phyloP scores from a whole-genome alignment of 1,284 basidiomycete species.

The Somion occarium region DNA sequence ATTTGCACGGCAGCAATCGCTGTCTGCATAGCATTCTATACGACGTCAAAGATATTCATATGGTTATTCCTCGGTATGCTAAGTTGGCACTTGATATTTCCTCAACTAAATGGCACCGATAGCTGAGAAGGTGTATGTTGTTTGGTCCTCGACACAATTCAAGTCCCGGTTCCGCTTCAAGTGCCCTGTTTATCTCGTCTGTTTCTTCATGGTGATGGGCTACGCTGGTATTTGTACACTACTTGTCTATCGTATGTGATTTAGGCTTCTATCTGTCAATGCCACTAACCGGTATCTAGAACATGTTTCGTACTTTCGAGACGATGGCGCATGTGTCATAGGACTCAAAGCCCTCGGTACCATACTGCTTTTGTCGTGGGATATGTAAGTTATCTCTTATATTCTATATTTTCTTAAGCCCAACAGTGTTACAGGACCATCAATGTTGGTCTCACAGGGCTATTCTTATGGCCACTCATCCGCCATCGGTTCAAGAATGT shows the following conservation, averaged over 20 bases:
- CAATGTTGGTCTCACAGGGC: slow-evolving; percentile 37
- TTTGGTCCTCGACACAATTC: slow-evolving; percentile 30
- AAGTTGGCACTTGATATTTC: not conserved
- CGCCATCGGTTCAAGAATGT: slow-evolving; percentile 30
- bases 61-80: slow-evolving; percentile 33
- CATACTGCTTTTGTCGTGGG: slow-evolving; percentile 37
- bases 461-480: slow-evolving; percentile 44
- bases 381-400: slow-evolving; percentile 28
- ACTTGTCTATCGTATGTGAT: slow-evolving; percentile 29
- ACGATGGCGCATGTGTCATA: slow-evolving; percentile 37
- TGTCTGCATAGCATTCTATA: slow-evolving; percentile 36
- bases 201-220: slow-evolving; percentile 23
- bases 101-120: not conserved
- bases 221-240: slow-evolving; percentile 30
- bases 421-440: slow-evolving; percentile 26
- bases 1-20: slow-evolving; percentile 34
- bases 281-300: too few relatives aligned
- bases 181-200: slow-evolving; percentile 33
- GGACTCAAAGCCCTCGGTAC: slow-evolving; percentile 36
- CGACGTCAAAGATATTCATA: slow-evolving; percentile 32
- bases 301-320: slow-evolving; percentile 30
- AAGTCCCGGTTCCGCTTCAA: too few relatives aligned
- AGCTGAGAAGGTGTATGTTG: slow-evolving; percentile 35
- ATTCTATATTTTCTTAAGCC: not conserved
- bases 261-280: not conserved